Evolutionary conservation across 306 rosid species (phyloP).

Genomic region (Lathyrus tuberosus): DNA sequence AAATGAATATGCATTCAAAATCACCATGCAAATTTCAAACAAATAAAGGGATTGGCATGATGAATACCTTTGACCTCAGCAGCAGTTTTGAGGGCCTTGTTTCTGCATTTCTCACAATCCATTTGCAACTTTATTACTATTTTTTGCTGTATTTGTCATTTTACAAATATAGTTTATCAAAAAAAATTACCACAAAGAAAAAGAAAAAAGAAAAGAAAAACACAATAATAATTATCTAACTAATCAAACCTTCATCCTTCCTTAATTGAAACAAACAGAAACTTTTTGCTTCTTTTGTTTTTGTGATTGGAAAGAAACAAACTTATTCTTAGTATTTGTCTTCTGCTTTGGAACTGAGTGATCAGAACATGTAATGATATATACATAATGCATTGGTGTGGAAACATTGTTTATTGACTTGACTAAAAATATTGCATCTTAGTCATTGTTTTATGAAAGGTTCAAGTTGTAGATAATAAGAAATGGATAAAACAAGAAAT

Average conservation of each 20-base stretch:
- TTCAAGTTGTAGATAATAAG: background rate
- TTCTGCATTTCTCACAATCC: slow-evolving; percentile 43
- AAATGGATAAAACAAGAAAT: background rate
- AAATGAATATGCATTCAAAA: too few relatives aligned
- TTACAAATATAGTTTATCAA: background rate
- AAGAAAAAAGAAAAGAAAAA: background rate
- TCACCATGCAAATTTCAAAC: too few relatives aligned
- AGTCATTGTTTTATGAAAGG: background rate
- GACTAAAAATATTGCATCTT: background rate
- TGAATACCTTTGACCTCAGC: slow-evolving; percentile 38
- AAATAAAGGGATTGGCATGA: too few relatives aligned
- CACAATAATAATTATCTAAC: background rate
- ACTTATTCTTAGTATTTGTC: slow-evolving; percentile 11
- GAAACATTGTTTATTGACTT: background rate
- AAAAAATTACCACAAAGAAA: background rate
- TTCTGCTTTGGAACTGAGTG: slow-evolving; percentile 24
- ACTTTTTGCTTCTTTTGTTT: background rate
- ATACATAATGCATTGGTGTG: background rate
- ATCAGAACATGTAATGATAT: background rate
- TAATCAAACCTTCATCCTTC: slow-evolving; percentile 38
- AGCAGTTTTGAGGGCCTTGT: slow-evolving; percentile 45
- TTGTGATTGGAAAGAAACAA: slow-evolving; percentile 16
- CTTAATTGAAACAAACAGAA: background rate
- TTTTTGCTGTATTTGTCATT: slow-evolving; percentile 41
- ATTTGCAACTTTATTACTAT: slow-evolving; percentile 36